Evolutionary conservation across 331 rosid species (phyloP).

Genomic region (Spiraea crenata): DNA sequence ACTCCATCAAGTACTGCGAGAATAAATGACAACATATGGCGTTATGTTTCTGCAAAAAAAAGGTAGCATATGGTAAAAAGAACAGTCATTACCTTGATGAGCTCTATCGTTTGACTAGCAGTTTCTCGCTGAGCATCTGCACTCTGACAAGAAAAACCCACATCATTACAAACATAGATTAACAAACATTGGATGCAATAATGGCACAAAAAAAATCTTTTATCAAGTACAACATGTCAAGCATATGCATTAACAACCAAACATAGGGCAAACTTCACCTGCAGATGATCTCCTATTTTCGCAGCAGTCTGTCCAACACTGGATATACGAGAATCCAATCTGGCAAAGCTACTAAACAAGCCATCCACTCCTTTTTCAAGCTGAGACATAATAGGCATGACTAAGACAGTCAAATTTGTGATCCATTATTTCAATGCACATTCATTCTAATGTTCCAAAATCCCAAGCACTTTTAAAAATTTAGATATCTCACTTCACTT

Average conservation of each 20-base stretch:
- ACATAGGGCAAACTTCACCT: slow-evolving; percentile 57
- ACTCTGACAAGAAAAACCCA: slow-evolving; percentile 63
- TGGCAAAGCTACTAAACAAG: slow-evolving; percentile 91
- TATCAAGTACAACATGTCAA: slow-evolving; percentile 17
- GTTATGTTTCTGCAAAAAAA: slow-evolving; percentile 29
- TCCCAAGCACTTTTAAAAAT: slow-evolving; percentile 3
- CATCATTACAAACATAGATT: slow-evolving; percentile 30
- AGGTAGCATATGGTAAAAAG: slow-evolving; percentile 22
- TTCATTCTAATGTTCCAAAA: neutral
- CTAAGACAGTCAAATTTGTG: slow-evolving; percentile 14
- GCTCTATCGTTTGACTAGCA: slow-evolving; percentile 96
- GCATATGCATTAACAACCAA: slow-evolving; percentile 21
- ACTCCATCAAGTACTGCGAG: slow-evolving; percentile 97
- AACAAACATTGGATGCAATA: slow-evolving; percentile 13
- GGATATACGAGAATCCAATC: slow-evolving; percentile 96
- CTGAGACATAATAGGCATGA: slow-evolving; percentile 45
- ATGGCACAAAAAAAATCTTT: neutral
- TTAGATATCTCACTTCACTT: neutral
- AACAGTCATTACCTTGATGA: slow-evolving; percentile 63
- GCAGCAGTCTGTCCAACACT: slow-evolving; percentile 99
- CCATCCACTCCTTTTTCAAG: slow-evolving; percentile 99
- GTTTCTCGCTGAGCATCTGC: slow-evolving; percentile 99
- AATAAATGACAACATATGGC: slow-evolving; percentile 30
- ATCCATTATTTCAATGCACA: neutral
- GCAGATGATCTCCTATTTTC: slow-evolving; percentile 98